phyloP scores from a whole-genome alignment of 192 early-diverging fungal species.

The Dimargaris xerosporica region DNA sequence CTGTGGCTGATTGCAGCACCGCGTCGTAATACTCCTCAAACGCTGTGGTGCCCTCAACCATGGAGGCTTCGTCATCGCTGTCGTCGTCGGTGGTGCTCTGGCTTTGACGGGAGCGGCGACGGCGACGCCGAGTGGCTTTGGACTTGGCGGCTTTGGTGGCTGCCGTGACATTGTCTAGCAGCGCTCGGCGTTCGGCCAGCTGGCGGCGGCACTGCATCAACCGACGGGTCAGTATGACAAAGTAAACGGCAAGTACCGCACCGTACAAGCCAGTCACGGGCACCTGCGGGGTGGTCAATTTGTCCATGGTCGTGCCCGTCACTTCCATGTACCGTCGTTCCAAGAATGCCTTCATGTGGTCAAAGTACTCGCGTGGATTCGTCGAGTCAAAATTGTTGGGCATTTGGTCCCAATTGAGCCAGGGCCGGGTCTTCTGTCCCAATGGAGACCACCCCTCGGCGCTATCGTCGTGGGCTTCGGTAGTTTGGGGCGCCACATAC shows the following conservation, averaged over 20 bases:
- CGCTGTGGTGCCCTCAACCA: conserved; percentile 1
- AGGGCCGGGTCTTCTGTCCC: no score
- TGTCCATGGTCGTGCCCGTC: no score
- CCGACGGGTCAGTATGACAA: background rate
- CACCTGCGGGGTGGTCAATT: background rate
- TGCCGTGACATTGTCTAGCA: background rate
- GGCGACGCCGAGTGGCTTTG: background rate
- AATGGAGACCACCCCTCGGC: no score
- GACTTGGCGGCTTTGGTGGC: background rate
- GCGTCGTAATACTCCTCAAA: background rate
- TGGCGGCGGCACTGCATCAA: background rate
- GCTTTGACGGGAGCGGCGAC: background rate
- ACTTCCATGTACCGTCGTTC: no score
- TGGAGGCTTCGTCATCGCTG: background rate
- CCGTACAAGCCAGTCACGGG: conserved; percentile 4
- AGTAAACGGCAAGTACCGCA: background rate
- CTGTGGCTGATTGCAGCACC: background rate
- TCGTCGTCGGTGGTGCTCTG: background rate
- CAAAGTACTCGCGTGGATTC: no score
- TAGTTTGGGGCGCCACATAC: no score
- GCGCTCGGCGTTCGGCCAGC: background rate
- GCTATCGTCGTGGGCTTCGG: no score
- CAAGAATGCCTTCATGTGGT: no score
- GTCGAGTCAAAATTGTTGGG: no score
- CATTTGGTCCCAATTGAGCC: no score